phyloP scores from a whole-genome alignment of 2,329 filamentous ascomycete genomes.

The Colletotrichum falcatum region DNA sequence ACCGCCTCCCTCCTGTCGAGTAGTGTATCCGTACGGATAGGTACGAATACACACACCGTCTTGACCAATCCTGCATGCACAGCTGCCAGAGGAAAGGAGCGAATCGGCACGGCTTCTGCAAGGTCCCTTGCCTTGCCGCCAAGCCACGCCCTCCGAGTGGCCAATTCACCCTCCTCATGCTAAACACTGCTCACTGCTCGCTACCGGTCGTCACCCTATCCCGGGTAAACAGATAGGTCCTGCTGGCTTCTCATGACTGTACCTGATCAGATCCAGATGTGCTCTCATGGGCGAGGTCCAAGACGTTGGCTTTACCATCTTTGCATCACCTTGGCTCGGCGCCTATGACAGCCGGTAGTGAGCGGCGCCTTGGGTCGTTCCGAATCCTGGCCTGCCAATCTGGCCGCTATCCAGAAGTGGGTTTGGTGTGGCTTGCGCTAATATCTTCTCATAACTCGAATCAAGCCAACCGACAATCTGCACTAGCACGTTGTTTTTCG shows the following conservation, averaged over 20 bases:
- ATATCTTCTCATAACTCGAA: constrained; percentile 16
- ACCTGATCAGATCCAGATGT: neutral
- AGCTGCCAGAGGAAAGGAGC: neutral
- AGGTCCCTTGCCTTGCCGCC: constrained; percentile 24
- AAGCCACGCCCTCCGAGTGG: constrained; percentile 22
- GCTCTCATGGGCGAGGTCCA: neutral
- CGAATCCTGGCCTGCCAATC: neutral
- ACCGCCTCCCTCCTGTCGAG: constrained; percentile 31
- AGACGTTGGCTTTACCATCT: neutral
- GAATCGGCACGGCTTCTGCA: constrained; percentile 15
- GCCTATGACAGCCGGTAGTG: neutral
- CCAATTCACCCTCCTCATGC: constrained; percentile 1
- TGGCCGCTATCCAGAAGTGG: constrained; percentile 11
- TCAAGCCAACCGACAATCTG: constrained; percentile 20
- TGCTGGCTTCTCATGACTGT: constrained; percentile 14
- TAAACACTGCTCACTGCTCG: constrained; percentile 5
- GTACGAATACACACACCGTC: neutral
- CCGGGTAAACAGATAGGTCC: constrained; percentile 18
- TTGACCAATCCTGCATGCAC: constrained; percentile 9
- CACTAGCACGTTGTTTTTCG: constrained; percentile 27
- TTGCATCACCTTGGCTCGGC: neutral
- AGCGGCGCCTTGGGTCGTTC: neutral
- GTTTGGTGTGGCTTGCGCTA: constrained; percentile 28
- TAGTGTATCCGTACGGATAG: no score
- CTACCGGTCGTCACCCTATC: constrained; percentile 5